Evolutionary conservation across 2,329 filamentous ascomycete species (phyloP), one percentile per base, ranked within the genome.

Genomic region (Diaporthe capsici): DNA sequence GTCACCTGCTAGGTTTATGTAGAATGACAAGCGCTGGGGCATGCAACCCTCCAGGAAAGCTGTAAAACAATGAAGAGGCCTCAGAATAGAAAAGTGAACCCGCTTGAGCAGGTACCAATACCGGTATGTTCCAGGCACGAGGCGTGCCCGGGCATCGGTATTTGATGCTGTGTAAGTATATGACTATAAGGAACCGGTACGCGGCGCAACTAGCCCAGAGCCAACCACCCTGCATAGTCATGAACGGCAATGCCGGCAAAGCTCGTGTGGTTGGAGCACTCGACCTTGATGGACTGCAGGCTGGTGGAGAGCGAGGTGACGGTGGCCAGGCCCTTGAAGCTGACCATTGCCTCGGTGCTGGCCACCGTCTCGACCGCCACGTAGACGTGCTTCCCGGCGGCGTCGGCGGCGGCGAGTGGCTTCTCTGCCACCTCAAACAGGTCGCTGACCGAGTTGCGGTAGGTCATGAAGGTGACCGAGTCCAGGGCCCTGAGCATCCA

Each of bases 401-500:
- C 34, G 34, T 72, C 53, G 6, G 57, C 71, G 34, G 71, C 71
- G 5, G 71, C 25, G n/a, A 72, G 58, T 10, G 71, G 71, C 47
- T 63, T 72, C 44, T 49, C 71, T 20, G 71, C 71, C 47, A 72
- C 71, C 4, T 63, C 44, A 31, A 72, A 63, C 31, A 72, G 47
- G 58, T 63, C 71, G n/a, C 10, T 12, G 57, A 63, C 71, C 25
- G 71, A 63, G 71, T 72, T 72, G 34, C 71, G 71, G 44, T 72
- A 72, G 31, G 71, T 72, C 71, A 72, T 72, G 57, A 72, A 72
- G 71, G 71, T 72, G 71, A 63, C 58, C n/a, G 71, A 72, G 44
- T 72, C 71, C 31, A 72, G 58, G 17, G 58, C 60, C 4, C 44
- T 42, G 31, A 72, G 71, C 71, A 72, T 72, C 71, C 71, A 72